Conservation (phyloP, 306 rosid genomes). For the Citrullus colocynthis region DNA sequence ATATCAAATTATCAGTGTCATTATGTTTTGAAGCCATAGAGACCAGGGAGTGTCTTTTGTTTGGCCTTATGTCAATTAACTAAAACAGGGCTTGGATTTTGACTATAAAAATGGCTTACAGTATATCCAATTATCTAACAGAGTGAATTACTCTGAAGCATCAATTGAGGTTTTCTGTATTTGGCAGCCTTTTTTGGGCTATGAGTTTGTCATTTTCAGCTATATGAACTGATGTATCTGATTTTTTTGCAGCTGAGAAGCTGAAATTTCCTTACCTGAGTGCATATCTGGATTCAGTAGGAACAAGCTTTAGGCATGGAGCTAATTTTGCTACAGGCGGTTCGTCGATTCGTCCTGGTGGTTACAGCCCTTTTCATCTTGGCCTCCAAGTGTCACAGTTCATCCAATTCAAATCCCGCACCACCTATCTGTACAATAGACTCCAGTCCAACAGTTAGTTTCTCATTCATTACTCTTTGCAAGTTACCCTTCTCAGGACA, state of each 20-base stretch:
- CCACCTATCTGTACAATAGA: constrained; percentile 37
- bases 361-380: constrained; percentile 68
- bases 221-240: neutral
- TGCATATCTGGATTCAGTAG: constrained; percentile 74
- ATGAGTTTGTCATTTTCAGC: neutral
- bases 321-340: constrained; percentile 80
- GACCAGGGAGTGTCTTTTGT: neutral
- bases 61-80: neutral
- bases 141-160: neutral
- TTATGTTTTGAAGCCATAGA: neutral
- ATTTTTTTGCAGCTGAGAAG: constrained; percentile 58
- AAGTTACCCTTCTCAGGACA: neutral
- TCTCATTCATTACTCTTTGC: neutral
- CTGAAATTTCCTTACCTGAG: constrained; percentile 60
- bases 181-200: neutral
- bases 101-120: neutral
- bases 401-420: constrained; percentile 45
- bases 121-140: neutral
- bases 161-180: neutral
- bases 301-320: constrained; percentile 65
- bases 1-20: neutral
- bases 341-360: constrained; percentile 54
- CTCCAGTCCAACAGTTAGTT: constrained; percentile 27
- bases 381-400: constrained; percentile 66
- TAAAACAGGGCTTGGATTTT: neutral